Percentiles rank a stretch among this genome's conserved stretches.
phyloP scores from a whole-genome alignment of 2,329 filamentous ascomycete species.

The Colletotrichum sublineola region DNA sequence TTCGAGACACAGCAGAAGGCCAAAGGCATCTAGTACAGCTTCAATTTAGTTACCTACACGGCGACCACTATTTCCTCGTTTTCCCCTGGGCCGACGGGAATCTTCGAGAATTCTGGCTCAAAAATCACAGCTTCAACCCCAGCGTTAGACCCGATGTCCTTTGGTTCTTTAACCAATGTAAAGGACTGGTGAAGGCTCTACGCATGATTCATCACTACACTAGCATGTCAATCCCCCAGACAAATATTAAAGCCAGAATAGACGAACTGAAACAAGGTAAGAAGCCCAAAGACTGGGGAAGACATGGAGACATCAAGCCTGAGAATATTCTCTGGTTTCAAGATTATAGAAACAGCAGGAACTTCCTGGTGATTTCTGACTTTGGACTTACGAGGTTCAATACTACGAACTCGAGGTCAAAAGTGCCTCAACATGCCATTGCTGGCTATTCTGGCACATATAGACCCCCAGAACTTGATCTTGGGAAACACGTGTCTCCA shows the following conservation, averaged over 20 bases:
- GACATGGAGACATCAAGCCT: slow-evolving; percentile 43
- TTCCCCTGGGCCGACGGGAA: slow-evolving; percentile 41
- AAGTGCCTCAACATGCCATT: neutral
- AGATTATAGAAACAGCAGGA: neutral
- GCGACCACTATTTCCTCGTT: slow-evolving; percentile 31
- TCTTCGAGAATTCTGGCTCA: slow-evolving; percentile 11
- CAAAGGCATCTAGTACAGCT: neutral
- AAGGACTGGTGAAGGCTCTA: neutral
- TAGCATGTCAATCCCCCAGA: neutral
- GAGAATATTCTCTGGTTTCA: slow-evolving; percentile 43
- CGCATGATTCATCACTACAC: neutral
- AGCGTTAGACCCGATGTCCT: neutral
- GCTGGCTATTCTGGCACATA: neutral
- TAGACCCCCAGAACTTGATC: neutral
- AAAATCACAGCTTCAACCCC: neutral
- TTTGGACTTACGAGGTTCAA: slow-evolving; percentile 19
- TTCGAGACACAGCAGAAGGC: too few species aligned
- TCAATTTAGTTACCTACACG: neutral
- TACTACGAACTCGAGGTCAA: neutral
- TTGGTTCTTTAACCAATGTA: neutral
- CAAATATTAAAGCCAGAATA: neutral
- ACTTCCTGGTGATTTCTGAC: slow-evolving; percentile 16
- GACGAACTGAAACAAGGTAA: neutral
- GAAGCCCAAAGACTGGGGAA: slow-evolving; percentile 14
- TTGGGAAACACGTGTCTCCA: neutral